Evolutionary conservation across 2,329 filamentous ascomycete species (phyloP), one percentile per base, ranked within the genome.

Genomic region (Coniochaeta sp.): DNA sequence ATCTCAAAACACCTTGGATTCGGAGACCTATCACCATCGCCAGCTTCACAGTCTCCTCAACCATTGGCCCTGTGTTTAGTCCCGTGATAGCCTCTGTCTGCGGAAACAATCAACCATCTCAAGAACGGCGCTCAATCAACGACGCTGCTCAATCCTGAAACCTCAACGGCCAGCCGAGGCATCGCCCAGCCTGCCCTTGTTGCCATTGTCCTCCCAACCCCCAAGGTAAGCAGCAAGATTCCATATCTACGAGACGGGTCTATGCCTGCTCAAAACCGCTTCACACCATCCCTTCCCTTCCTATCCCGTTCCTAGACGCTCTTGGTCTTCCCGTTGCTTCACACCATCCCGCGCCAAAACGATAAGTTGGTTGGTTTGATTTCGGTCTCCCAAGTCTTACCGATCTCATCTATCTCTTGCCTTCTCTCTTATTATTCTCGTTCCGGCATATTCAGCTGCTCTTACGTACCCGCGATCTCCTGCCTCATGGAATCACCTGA

Each of bases 71-170:
- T 70, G 61, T 62, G 61, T 62, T 66, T 65, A 62, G 74, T 83
- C 81, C 82, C 80, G 79, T 84, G 81, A 84, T 81, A 72, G 62
- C 66, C 62, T 61, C 66, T 64, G 61, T 65, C 77, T 79, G 77
- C 77, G 76, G 76, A 77, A 64, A 67, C 68, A 70, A 72, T 74
- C 70, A 67, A 67, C 65, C 64, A 66, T 59, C 65, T 65, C 65
- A 58, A 67, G n/a, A 59, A 59, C 58, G 63, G 62, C 64, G 68
- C 62, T 72, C 70, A 69, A 73, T 72, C 69, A 72, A 66, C 66
- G 64, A 61, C 63, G 61, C 58, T 57, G 54, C 61, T 62, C 61
- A 60, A 59, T 58, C 63, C 58, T 40, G 10, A 28, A 28, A 28
- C 47, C 22, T 52, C 47, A 40, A 47, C 30, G 28, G 24, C 59